Evolutionary conservation across 768 basidiomycete species (phyloP).

Genomic region (Termitomyces sp.): DNA sequence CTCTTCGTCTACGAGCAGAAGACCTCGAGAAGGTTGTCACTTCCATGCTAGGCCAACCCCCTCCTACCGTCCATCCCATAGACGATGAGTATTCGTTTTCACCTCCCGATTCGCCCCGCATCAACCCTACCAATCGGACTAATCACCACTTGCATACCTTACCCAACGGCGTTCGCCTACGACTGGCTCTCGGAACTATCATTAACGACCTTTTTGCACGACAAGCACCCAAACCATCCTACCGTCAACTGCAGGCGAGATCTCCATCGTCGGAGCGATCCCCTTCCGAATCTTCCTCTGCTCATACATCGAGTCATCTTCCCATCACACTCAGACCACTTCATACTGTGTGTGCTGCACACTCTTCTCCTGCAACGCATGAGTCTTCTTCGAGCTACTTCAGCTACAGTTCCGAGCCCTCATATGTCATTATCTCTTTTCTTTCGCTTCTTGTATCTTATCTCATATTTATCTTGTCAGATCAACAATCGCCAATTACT

Average conservation of each 20-base stretch:
- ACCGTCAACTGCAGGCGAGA: constrained; percentile 26
- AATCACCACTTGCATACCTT: constrained; percentile 49
- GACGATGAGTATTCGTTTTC: constrained; percentile 49
- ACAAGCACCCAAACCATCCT: constrained; percentile 50
- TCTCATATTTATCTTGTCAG: constrained; percentile 8
- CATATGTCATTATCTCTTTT: constrained; percentile 9
- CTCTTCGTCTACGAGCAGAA: constrained; percentile 67
- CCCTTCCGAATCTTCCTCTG: constrained; percentile 17
- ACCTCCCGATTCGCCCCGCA: constrained; percentile 46
- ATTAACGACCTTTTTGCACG: constrained; percentile 81
- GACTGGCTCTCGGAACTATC: constrained; percentile 69
- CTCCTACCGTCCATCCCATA: constrained; percentile 56
- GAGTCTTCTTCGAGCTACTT: constrained; percentile 18
- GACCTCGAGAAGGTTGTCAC: constrained; percentile 79
- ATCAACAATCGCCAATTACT: constrained; percentile 12
- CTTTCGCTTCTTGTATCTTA: background rate
- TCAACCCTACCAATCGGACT: constrained; percentile 25
- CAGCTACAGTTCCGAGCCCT: constrained; percentile 1
- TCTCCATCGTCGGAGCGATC: constrained; percentile 17
- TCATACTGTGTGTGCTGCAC: constrained; percentile 17
- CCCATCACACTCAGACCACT: constrained; percentile 19
- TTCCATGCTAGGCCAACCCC: constrained; percentile 77
- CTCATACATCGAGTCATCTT: constrained; percentile 11
- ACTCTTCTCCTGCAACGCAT: constrained; percentile 3
- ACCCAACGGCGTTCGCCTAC: constrained; percentile 76